These are phyloP conservation scores for Wickerhamiella shivajii DNA, from an alignment of 805 yeast genomes.

Conservation along the genomic window DNA sequence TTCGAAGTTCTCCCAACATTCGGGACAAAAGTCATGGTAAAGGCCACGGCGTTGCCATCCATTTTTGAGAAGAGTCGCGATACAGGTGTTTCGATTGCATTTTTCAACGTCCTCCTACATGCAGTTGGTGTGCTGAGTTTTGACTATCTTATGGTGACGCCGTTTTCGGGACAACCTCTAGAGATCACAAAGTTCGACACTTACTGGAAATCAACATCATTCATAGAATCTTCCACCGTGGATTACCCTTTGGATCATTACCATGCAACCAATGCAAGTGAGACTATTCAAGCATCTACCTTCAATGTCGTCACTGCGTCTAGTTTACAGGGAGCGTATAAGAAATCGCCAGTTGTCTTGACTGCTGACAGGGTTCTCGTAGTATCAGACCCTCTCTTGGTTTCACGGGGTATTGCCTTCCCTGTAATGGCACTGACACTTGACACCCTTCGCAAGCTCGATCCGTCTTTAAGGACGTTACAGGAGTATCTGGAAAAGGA, in stretches of 20 bases:
- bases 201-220: conserved; percentile 86
- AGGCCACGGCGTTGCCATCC: conserved; percentile 61
- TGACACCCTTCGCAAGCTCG: conserved; percentile 16
- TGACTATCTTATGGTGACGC: conserved; percentile 69
- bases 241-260: conserved; percentile 10
- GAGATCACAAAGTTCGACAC: conserved; percentile 90
- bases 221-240: conserved; percentile 21
- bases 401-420: conserved; percentile 62
- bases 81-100: conserved; percentile 39
- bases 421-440: conserved; percentile 17
- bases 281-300: conserved; percentile 30
- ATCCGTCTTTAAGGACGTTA: conserved; percentile 15
- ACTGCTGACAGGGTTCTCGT: conserved; percentile 77
- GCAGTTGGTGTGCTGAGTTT: conserved; percentile 70
- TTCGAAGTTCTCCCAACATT: conserved; percentile 88
- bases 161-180: conserved; percentile 70
- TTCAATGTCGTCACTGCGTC: conserved; percentile 58
- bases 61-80: conserved; percentile 28
- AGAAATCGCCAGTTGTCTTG: conserved; percentile 51
- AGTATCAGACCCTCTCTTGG: conserved; percentile 40
- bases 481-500: conserved; percentile 30
- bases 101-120: conserved; percentile 67
- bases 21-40: conserved; percentile 85
- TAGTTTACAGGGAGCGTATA: conserved; percentile 69
- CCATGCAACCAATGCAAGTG: conserved; percentile 9